Evolutionary conservation across 2,329 filamentous ascomycete species (phyloP), one percentile per base, ranked within the genome.

Genomic region (Neophaeococcomyces aloes): DNA sequence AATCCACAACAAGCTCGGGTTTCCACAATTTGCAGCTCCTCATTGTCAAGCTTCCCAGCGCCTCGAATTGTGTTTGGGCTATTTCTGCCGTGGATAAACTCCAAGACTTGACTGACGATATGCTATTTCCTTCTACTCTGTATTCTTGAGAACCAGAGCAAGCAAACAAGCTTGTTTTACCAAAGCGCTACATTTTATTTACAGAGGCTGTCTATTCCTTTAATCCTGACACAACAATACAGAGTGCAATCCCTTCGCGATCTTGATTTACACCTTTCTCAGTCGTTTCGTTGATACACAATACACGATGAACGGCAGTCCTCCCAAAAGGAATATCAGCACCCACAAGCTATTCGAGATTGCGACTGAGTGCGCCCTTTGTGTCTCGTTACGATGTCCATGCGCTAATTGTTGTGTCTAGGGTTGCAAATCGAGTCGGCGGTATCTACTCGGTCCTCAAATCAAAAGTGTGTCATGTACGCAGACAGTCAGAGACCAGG

Each of bases 391-490:
- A 29, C 29, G 25, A 7, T 37, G 29, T 48, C 35, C 64, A 45
- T 45, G 45, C 3, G 41, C 39, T 48, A 46, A 30, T 27, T 36
- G 45, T 36, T 47, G 17, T 43, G 17, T 43, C 29, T 35, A 39
- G 41, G 47, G 40, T 49, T 41, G 42, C 48, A 37, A 32, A 29
- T 25, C 30, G 54, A 93, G 91, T 98, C 49, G 91, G 91, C 60
- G 91, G 91, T 58, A 98, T 98, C 68, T 98, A 98, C 73, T 96
- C 89, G 13, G 91, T 98, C 53, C 81, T 98, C 67, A 98, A 98
- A 68, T 98, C 91, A 49, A 98, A 98, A 67, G 39, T 42, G 17
- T 21, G 18, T 19, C 11, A n/a, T 15, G 14, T 7, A 29, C 14
- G 11, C 17, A 34, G 10, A 14, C 19, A 4, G 19, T 29, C 23